phyloP scores from a whole-genome alignment of 768 basidiomycete genomes.

The Lactifluus rugatus region DNA sequence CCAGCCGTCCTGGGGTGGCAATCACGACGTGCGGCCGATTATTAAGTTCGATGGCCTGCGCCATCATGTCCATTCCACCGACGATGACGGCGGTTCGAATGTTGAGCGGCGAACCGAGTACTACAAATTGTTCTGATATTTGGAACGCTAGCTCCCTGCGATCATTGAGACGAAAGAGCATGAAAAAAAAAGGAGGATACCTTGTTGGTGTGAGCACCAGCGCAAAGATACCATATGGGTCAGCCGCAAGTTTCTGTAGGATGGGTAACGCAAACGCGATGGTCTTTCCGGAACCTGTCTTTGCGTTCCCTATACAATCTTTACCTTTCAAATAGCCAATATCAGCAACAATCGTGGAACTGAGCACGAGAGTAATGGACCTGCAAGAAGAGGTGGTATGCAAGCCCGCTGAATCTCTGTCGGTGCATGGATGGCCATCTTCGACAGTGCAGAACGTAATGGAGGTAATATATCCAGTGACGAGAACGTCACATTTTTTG shows the following conservation, averaged over 20 bases:
- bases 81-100: constrained; percentile 83
- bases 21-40: constrained; percentile 88
- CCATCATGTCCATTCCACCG: constrained; percentile 98
- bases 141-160: constrained; percentile 92
- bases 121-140: constrained; percentile 91
- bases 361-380: constrained; percentile 31
- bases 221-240: constrained; percentile 93
- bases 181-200: constrained; percentile 33
- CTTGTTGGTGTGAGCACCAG: constrained; percentile 91
- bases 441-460: constrained; percentile 54
- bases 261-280: constrained; percentile 96
- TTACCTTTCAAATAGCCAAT: constrained; percentile 43
- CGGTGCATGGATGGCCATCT: constrained; percentile 79
- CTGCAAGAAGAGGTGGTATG: constrained; percentile 76
- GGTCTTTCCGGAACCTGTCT: constrained; percentile 97
- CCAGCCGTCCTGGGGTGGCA: constrained; percentile 91
- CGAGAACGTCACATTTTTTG: constrained; percentile 34
- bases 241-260: constrained; percentile 72
- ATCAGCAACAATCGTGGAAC: constrained; percentile 15
- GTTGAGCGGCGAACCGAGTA: constrained; percentile 74
- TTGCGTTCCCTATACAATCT: constrained; percentile 96
- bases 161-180: neutral
- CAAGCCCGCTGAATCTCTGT: constrained; percentile 88
- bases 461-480: constrained; percentile 49
- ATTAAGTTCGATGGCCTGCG: constrained; percentile 79